These are phyloP conservation scores for Ophiostoma tasmaniense DNA, from an alignment of 2,329 filamentous ascomycete species.

Conservation along the genomic window DNA sequence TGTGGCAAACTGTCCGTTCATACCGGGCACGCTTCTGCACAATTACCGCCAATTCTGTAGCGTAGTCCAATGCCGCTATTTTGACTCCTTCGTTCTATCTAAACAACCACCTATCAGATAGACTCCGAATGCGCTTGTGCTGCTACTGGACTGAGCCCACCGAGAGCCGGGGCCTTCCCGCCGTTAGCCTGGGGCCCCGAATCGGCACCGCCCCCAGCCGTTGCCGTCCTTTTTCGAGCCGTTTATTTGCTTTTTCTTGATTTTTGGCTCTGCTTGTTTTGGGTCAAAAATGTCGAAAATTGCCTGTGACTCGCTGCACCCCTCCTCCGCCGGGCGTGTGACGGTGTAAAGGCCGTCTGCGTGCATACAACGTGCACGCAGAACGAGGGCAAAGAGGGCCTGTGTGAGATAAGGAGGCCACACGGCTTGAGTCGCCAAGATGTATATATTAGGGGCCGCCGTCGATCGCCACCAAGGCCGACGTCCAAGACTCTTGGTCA, in stretches of 20 bases:
- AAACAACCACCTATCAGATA: neutral
- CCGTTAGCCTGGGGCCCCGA: neutral
- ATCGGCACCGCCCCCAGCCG: neutral
- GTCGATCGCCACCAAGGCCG: conserved; percentile 9
- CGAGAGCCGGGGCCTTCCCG: neutral
- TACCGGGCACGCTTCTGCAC: neutral
- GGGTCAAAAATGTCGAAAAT: too few species aligned
- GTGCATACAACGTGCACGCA: neutral
- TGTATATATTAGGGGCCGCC: conserved; percentile 1
- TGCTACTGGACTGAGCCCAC: neutral
- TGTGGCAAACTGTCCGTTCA: neutral
- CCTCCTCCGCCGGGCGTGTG: neutral
- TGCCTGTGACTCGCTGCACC: neutral
- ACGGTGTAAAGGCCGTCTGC: neutral
- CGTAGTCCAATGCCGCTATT: neutral
- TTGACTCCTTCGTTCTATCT: neutral
- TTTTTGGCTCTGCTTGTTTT: too few species aligned
- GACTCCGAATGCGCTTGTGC: neutral
- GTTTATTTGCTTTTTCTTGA: neutral
- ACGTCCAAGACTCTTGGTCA: neutral
- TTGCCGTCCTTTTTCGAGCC: neutral
- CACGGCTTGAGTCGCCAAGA: conserved; percentile 6
- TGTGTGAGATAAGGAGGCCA: neutral
- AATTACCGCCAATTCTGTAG: neutral
- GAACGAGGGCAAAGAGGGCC: neutral